These are phyloP conservation scores for Nitzschia sp. DNA, from an alignment of 108 stramenopile genomes.

Conservation along the genomic window DNA sequence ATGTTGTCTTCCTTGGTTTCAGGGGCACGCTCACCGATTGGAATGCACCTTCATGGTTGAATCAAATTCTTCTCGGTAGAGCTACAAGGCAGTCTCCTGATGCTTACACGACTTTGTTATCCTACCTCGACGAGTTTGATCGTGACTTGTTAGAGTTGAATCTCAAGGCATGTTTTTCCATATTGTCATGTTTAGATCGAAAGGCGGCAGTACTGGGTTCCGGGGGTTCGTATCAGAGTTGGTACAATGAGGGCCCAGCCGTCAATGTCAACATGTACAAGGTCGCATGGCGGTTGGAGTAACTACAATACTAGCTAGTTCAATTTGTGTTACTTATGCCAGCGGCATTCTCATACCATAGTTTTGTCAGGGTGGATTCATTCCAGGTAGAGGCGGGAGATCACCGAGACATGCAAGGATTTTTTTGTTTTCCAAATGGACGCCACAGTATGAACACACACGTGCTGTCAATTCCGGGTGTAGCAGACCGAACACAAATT, in stretches of 20 bases:
- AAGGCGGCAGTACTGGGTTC: conserved; percentile 7
- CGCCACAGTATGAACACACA: too few relatives aligned
- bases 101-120: conserved; percentile 9
- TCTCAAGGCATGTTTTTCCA: conserved; percentile 56
- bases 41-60: conserved; percentile 61
- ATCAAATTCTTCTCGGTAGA: conserved; percentile 49
- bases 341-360: neutral
- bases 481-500: neutral
- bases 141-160: conserved; percentile 52
- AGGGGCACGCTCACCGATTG: conserved; percentile 35
- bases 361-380: too few relatives aligned
- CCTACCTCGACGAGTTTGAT: conserved; percentile 47
- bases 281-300: conserved; percentile 11
- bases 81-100: conserved; percentile 10
- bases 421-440: too few relatives aligned
- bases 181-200: conserved; percentile 44
- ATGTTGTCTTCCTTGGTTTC: conserved; percentile 68
- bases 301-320: neutral
- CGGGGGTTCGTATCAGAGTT: neutral
- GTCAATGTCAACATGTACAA: conserved; percentile 15
- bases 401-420: too few relatives aligned
- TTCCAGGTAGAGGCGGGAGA: too few relatives aligned
- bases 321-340: neutral
- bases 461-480: too few relatives aligned
- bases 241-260: neutral